phyloP scores from a whole-genome alignment of 768 basidiomycete species.

The Mycena capillaripes region DNA sequence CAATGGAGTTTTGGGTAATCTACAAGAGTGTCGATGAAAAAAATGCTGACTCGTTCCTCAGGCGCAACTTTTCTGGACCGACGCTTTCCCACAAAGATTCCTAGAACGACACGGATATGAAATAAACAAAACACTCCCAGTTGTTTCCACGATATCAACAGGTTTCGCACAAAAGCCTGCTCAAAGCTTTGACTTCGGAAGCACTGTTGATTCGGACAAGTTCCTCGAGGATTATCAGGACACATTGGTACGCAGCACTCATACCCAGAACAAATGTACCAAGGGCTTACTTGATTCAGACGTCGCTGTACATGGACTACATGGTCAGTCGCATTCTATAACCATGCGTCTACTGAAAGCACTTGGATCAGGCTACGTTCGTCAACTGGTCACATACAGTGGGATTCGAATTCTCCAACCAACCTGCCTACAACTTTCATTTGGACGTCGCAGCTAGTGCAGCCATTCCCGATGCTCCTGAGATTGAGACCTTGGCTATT shows the following conservation, averaged over 20 bases:
- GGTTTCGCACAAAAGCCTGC: neutral
- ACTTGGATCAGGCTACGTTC: slow-evolving; percentile 10
- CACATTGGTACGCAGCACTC: slow-evolving; percentile 34
- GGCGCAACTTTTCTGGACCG: no score
- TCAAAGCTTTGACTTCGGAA: slow-evolving; percentile 36
- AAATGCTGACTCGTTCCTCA: no score
- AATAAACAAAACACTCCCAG: slow-evolving; percentile 35
- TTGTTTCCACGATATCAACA: slow-evolving; percentile 19
- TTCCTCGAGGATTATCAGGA: slow-evolving; percentile 37
- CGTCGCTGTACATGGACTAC: slow-evolving; percentile 34
- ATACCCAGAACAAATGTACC: no score
- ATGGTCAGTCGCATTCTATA: neutral
- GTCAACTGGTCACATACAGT: slow-evolving; percentile 21
- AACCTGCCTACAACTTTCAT: slow-evolving; percentile 36
- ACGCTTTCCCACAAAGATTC: slow-evolving; percentile 30
- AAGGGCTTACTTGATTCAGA: no score
- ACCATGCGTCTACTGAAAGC: no score
- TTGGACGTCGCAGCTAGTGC: slow-evolving; percentile 35
- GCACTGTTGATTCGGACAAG: slow-evolving; percentile 26
- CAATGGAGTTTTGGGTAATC: slow-evolving; percentile 35
- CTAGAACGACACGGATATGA: slow-evolving; percentile 36
- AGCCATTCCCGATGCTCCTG: slow-evolving; percentile 34
- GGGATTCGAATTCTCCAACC: slow-evolving; percentile 34
- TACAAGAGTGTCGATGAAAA: no score
- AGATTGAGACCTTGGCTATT: slow-evolving; percentile 34